Base-by-base conservation (phyloP, 2,329 filamentous ascomycete species). In the Epichloe uncinata region DNA sequence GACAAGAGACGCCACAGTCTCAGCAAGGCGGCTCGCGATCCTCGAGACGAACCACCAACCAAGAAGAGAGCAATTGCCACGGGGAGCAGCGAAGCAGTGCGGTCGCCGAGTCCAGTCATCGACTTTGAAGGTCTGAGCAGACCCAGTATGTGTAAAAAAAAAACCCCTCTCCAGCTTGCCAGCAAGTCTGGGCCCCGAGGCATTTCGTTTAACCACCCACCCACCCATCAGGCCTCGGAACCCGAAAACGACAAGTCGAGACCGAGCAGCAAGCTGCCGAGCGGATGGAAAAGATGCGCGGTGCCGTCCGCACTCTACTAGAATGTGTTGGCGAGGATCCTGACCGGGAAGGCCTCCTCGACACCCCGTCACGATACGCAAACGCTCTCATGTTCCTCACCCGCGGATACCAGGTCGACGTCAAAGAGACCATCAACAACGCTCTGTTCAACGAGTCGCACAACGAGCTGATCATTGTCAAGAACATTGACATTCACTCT, bases 371-470 rank as follows among this genome's bases (percentile, higher is more conserved):
- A 61, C 79, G 93, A 54, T 98, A 97, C 66, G 91, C 93, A 44
- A 93, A 95, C 68, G 93, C 93, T 13, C 82, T 98, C 78, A 79
- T 97, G 55, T 94, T 85, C 73, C 89, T 98, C 67, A 98, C 93
- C 5, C 89, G 94, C 66, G 93, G 93, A 42, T 98, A 98, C 65
- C 89, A 97, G 70, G 83, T 95, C 71, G 96, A 96, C 61, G 79
- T 96, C 49, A 77, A 82, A 54, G 87, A 95, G 63, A 85, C 97
- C 57, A 87, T 97, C 54, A 97, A 97, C 65, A 79, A 84, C 50
- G 93, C 93, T 18, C 86, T 97, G 49, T 98, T 98, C 69, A 85
- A 95, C 61, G 93, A 97, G 66, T 88, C 91, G 54, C 91, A 97
- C 63, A 93, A 95, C 61, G 93, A 98, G 69, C 79, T 98, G 71